Base-by-base conservation (phyloP, 345 rosid genomes). In the Pugionium dolabratum region DNA sequence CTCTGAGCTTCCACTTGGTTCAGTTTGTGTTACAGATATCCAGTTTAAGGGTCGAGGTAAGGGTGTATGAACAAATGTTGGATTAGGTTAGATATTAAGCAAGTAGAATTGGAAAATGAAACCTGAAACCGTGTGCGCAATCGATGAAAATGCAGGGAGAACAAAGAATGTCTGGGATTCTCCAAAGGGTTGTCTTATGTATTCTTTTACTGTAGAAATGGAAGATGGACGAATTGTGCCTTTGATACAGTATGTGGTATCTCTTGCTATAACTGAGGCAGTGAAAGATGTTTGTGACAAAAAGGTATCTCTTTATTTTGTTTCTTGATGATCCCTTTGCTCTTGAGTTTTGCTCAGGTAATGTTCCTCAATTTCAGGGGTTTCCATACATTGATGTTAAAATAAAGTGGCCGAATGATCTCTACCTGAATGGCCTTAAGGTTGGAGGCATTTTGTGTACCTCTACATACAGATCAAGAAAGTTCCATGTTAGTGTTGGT, bases 371-470 rank as follows among this genome's bases (percentile, higher is more conserved):
- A 10, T 82, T 84, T 74, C 89, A 93, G 96, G 95, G 99, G 49
- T 79, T 86, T 44, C 90, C 92, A 6, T 80, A 18, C 62, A 67
- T 88, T 45, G 85, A 86, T 5, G 68, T 85, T 78, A 88, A 78
- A 68, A 86, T 94, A 76, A 94, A 94, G 80, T 94, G 96, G 99
- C 97, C 99, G 4, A 94, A 90, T 74, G 99, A 94, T 81, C 80
- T 94, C 30, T 90, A 94, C 79, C 70, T 94, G 55, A 86, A 90
- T 70, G 92, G 91, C 32, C 88, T 84, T 54, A 94, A 94, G 77
- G 84, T 88, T 53, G 97, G 97, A 66, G 99, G 99, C 79, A 79
- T 94, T 66, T 76, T 94, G 59, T 88, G 95, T 86, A 94, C 95
- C 49, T 90, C 99, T 7, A 85, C 86, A 1, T 94, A 85, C 71